Percentiles rank a stretch among this genome's conserved stretches.
Evolutionary conservation across 1,284 basidiomycete genomes (phyloP).

Genomic region (Ceratobasidium sp.): DNA sequence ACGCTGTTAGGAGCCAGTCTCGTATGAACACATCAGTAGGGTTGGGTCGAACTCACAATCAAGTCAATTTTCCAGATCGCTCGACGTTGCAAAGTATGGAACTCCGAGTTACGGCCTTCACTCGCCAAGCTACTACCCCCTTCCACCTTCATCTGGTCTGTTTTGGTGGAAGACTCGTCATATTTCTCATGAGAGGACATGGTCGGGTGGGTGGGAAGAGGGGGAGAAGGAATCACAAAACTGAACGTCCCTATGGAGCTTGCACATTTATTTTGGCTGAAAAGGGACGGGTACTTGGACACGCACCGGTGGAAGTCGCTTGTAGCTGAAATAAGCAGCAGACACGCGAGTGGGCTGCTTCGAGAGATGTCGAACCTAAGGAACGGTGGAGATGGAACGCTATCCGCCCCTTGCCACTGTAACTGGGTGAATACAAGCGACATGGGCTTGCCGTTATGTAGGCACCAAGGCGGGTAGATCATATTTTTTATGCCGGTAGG

Average conservation of each 20-base stretch:
- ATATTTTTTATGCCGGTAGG: slow-evolving; percentile 9
- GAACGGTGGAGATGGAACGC: slow-evolving; percentile 27
- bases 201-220: neutral
- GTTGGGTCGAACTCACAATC: slow-evolving; percentile 35
- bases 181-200: slow-evolving; percentile 31
- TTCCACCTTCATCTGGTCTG: slow-evolving; percentile 1
- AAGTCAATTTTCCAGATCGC: slow-evolving; percentile 39
- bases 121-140: neutral
- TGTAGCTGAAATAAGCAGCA: slow-evolving; percentile 41
- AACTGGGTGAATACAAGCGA: neutral
- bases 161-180: slow-evolving; percentile 35
- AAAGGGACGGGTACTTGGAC: slow-evolving; percentile 35
- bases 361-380: slow-evolving; percentile 34
- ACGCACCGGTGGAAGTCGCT: slow-evolving; percentile 37
- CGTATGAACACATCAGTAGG: neutral
- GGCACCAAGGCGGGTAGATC: neutral
- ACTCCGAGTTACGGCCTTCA: slow-evolving; percentile 28
- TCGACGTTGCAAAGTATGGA: slow-evolving; percentile 35
- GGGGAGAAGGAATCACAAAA: slow-evolving; percentile 3
- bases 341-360: slow-evolving; percentile 41
- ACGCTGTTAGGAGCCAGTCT: neutral
- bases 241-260: slow-evolving; percentile 12
- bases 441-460: neutral
- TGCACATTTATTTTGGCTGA: slow-evolving; percentile 25
- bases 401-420: slow-evolving; percentile 8